Evolutionary conservation across 768 basidiomycete genomes (phyloP).

Genomic region (Sporobolomyces phaffii): DNA sequence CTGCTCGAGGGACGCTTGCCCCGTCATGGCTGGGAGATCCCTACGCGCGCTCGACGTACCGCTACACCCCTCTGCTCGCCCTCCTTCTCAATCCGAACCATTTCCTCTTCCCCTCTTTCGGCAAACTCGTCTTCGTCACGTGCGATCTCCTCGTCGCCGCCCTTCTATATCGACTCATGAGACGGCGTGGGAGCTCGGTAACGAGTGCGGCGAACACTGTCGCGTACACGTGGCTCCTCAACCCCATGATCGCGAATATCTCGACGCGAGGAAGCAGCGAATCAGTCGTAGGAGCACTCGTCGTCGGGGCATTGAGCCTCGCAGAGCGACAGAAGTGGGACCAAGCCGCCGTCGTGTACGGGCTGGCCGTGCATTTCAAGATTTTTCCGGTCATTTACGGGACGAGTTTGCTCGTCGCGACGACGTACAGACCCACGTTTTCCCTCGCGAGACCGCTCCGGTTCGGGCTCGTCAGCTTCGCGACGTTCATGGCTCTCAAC

Average conservation of each 20-base stretch:
- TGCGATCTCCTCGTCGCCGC: conserved; percentile 76
- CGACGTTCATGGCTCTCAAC: conserved; percentile 62
- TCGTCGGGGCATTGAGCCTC: conserved; percentile 59
- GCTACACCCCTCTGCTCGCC: conserved; percentile 91
- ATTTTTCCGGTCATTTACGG: conserved; percentile 93
- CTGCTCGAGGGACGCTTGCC: conserved; percentile 10
- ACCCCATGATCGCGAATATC: conserved; percentile 90
- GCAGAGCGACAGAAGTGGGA: conserved; percentile 53
- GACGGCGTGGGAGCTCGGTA: conserved; percentile 27
- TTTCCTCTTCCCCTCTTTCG: conserved; percentile 74
- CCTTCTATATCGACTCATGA: conserved; percentile 54
- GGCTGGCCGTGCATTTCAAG: conserved; percentile 88
- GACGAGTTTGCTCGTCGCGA: conserved; percentile 60
- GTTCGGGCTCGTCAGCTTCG: conserved; percentile 65
- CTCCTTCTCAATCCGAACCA: conserved; percentile 72
- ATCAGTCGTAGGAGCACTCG: conserved; percentile 70
- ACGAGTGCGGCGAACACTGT: conserved; percentile 44
- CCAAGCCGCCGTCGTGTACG: conserved; percentile 64
- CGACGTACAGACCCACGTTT: background rate
- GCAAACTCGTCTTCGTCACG: conserved; percentile 78
- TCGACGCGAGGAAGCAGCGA: conserved; percentile 96
- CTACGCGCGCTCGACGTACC: conserved; percentile 83
- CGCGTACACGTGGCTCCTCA: conserved; percentile 67
- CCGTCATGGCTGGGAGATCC: conserved; percentile 55
- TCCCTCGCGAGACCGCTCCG: conserved; percentile 46